phyloP scores from a whole-genome alignment of 2,329 filamentous ascomycete genomes.

The Colletotrichum lindemuthianum region DNA sequence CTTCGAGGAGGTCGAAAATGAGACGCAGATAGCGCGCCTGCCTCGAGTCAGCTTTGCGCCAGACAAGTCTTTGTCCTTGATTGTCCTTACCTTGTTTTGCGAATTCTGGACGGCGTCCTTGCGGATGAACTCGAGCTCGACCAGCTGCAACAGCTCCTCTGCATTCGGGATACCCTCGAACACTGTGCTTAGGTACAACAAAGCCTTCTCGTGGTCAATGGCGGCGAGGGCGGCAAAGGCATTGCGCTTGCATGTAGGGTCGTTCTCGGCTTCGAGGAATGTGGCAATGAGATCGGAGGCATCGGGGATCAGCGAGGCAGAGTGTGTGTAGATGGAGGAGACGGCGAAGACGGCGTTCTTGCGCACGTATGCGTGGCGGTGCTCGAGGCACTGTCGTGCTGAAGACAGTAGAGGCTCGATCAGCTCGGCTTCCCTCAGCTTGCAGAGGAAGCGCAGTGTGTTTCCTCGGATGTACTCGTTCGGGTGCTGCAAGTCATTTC shows the following conservation, averaged over 20 bases:
- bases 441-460: conserved; percentile 97
- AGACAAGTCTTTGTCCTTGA: not conserved
- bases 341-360: conserved; percentile 98
- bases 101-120: conserved; percentile 96
- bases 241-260: conserved; percentile 97
- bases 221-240: conserved; percentile 91
- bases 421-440: conserved; percentile 93
- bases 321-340: conserved; percentile 90
- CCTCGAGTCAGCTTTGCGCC: not conserved
- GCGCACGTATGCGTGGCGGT: conserved; percentile 96
- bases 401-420: conserved; percentile 96
- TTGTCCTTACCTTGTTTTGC: conserved; percentile 81
- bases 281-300: conserved; percentile 89
- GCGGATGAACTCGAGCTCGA: conserved; percentile 95
- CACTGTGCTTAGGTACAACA: conserved; percentile 86
- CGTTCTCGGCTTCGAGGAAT: conserved; percentile 91
- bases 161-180: conserved; percentile 95
- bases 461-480: conserved; percentile 99
- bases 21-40: conserved; percentile 89
- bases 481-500: conserved; percentile 95
- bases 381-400: conserved; percentile 90
- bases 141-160: conserved; percentile 91
- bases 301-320: conserved; percentile 91
- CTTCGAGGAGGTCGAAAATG: conserved; percentile 96
- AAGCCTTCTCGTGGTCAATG: conserved; percentile 92